These are phyloP conservation scores for Lactarius akahatsu DNA, from an alignment of 768 basidiomycete genomes.

Conservation along the genomic window DNA sequence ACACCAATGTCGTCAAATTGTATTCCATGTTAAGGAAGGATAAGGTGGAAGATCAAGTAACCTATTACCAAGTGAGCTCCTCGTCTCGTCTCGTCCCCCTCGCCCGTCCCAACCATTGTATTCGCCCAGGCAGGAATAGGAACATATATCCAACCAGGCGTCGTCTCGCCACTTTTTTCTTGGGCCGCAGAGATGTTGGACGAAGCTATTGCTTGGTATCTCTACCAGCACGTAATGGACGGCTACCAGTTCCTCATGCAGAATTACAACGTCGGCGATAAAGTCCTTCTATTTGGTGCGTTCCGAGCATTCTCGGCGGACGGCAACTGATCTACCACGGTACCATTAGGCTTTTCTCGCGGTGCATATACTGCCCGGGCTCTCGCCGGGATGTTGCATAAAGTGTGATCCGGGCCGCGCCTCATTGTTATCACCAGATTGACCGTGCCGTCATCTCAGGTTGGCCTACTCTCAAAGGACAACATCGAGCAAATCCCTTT, in stretches of 20 bases:
- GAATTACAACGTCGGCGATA: constrained; percentile 71
- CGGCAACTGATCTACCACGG: background rate
- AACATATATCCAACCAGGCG: constrained; percentile 58
- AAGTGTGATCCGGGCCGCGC: constrained; percentile 33
- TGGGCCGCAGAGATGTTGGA: constrained; percentile 64
- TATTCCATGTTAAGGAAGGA: constrained; percentile 42
- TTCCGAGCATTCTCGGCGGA: constrained; percentile 12
- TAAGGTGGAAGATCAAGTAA: constrained; percentile 37
- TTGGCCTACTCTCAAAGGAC: constrained; percentile 67
- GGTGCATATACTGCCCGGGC: constrained; percentile 68
- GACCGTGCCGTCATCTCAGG: constrained; percentile 38
- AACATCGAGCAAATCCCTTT: constrained; percentile 70
- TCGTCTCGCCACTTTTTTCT: constrained; percentile 59
- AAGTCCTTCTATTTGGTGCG: constrained; percentile 69
- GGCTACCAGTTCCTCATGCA: constrained; percentile 81
- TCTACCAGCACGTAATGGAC: constrained; percentile 67
- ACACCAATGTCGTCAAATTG: constrained; percentile 44
- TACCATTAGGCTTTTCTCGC: constrained; percentile 67
- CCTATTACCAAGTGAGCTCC: constrained; percentile 65
- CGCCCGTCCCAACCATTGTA: background rate
- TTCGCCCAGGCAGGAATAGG: constrained; percentile 45
- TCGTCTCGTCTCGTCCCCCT: background rate
- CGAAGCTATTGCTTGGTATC: constrained; percentile 73
- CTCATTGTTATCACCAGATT: background rate
- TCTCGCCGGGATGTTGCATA: constrained; percentile 71